Evolutionary conservation across 2,329 filamentous ascomycete species (phyloP).

Genomic region (Fusarium luffae): DNA sequence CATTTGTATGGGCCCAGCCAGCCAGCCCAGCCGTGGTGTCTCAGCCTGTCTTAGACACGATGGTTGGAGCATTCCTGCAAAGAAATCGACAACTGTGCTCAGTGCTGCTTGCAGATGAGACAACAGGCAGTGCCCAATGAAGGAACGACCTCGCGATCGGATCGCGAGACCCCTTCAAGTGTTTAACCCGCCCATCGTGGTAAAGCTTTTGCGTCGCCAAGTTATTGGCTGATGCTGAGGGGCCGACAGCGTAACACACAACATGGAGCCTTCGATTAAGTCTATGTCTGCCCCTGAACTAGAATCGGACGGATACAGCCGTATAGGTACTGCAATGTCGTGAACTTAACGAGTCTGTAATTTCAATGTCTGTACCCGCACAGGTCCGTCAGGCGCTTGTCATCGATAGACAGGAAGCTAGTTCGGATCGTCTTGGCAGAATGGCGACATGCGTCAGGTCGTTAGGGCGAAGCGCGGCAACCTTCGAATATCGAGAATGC

Average conservation of each 20-base stretch:
- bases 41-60: slow-evolving; percentile 6
- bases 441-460: slow-evolving; percentile 36
- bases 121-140: neutral
- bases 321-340: neutral
- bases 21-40: neutral
- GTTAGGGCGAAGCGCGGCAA: slow-evolving; percentile 37
- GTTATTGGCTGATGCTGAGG: slow-evolving; percentile 19
- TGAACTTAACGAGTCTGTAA: slow-evolving; percentile 23
- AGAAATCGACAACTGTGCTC: slow-evolving; percentile 1
- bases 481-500: slow-evolving; percentile 16
- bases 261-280: slow-evolving; percentile 27
- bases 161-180: slow-evolving; percentile 19
- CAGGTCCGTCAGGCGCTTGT: slow-evolving; percentile 22
- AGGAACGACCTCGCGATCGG: slow-evolving; percentile 10
- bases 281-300: slow-evolving; percentile 39
- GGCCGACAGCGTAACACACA: slow-evolving; percentile 26
- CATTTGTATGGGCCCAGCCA: neutral
- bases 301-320: slow-evolving; percentile 13
- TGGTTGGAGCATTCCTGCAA: slow-evolving; percentile 13
- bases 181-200: slow-evolving; percentile 5
- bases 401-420: slow-evolving; percentile 34
- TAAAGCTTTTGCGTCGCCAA: neutral
- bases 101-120: slow-evolving; percentile 7
- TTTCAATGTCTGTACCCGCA: slow-evolving; percentile 18
- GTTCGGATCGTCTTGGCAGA: slow-evolving; percentile 28